Conservation (phyloP, 169 alveolate genomes). For the Plasmodium chabaudi region DNA sequence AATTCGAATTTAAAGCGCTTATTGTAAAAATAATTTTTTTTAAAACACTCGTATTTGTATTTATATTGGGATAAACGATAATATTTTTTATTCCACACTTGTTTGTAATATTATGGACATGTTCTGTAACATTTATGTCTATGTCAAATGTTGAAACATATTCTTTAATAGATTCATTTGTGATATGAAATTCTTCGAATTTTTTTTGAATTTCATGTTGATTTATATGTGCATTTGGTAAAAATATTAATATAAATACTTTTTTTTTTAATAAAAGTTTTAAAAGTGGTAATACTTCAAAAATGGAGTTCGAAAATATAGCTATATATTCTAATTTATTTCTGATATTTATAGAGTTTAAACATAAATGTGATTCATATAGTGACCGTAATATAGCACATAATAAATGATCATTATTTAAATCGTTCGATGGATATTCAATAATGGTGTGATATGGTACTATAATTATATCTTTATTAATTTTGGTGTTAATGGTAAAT, state of each 20-base stretch:
- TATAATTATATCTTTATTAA: constrained; percentile 27
- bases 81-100: constrained; percentile 51
- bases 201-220: constrained; percentile 14
- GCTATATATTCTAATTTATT: constrained; percentile 31
- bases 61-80: constrained; percentile 42
- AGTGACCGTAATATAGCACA: constrained; percentile 52
- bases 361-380: constrained; percentile 60
- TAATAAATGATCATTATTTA: constrained; percentile 33
- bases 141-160: constrained; percentile 26
- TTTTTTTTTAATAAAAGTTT: constrained; percentile 23
- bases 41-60: constrained; percentile 23
- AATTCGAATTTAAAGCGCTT: constrained; percentile 49
- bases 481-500: constrained; percentile 52
- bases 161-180: constrained; percentile 11
- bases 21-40: constrained; percentile 48
- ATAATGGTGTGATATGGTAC: constrained; percentile 50
- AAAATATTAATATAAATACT: constrained; percentile 38
- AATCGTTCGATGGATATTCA: constrained; percentile 39
- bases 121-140: constrained; percentile 47
- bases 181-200: constrained; percentile 54
- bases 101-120: constrained; percentile 29
- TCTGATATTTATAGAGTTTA: constrained; percentile 14
- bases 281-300: constrained; percentile 51
- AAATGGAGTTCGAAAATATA: constrained; percentile 38
- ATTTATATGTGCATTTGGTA: constrained; percentile 16